These are phyloP conservation scores for Microcos paniculata DNA, from an alignment of 345 rosid genomes.

Conservation along the genomic window DNA sequence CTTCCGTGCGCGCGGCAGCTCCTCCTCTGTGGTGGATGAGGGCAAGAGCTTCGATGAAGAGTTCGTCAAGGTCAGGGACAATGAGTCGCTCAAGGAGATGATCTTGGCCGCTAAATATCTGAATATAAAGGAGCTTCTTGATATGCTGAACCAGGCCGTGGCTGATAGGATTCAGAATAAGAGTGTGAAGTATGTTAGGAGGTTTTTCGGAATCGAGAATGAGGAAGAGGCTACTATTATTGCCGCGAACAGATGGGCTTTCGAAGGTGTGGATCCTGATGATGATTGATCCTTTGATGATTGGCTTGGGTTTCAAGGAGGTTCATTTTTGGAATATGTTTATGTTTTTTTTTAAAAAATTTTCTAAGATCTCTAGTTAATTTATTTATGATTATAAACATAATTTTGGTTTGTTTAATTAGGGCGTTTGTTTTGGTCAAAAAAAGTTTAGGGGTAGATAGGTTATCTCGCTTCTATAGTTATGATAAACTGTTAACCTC, in stretches of 20 bases:
- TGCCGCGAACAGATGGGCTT: constrained; percentile 30
- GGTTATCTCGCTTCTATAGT: too few relatives aligned
- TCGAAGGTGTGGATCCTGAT: constrained; percentile 21
- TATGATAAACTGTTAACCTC: too few relatives aligned
- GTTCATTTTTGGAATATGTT: too few relatives aligned
- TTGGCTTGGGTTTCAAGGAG: too few relatives aligned
- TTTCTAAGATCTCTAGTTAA: too few relatives aligned
- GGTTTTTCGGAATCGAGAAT: constrained; percentile 31
- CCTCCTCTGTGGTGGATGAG: neutral
- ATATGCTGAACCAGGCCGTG: constrained; percentile 18
- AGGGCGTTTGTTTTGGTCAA: too few relatives aligned
- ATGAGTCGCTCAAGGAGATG: constrained; percentile 27
- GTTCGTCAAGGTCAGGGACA: constrained; percentile 7
- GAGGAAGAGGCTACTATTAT: constrained; percentile 32
- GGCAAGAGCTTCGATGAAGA: constrained; percentile 6
- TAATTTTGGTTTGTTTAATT: too few relatives aligned
- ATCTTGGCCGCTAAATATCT: constrained; percentile 34
- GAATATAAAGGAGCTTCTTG: constrained; percentile 28
- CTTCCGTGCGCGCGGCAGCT: neutral
- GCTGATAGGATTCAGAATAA: constrained; percentile 35
- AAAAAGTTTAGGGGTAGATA: too few relatives aligned
- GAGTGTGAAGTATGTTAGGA: constrained; percentile 37
- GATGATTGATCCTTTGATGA: neutral
- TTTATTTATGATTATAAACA: too few relatives aligned
- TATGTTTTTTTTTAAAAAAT: too few relatives aligned